A percentile compares a stretch with the other conserved stretches of the same genome.
These are phyloP conservation scores for Jaltomata sinuosa DNA, from an alignment of 257 asterid species.

Conservation along the genomic window DNA sequence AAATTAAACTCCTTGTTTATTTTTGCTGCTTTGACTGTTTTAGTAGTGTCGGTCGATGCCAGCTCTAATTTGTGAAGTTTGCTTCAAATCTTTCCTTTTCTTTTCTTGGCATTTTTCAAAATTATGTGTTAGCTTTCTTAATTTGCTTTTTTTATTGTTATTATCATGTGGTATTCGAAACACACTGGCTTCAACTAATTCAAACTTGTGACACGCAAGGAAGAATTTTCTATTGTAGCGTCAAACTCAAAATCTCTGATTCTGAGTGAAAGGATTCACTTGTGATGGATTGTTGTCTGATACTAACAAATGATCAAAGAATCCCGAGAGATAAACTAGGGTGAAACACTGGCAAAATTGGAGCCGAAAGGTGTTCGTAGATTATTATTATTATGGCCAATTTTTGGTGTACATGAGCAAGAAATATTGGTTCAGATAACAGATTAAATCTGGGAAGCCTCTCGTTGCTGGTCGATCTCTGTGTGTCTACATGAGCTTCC, in stretches of 20 bases:
- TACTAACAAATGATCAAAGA: neutral
- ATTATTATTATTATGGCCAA: neutral
- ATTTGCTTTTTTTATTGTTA: neutral
- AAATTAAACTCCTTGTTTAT: neutral
- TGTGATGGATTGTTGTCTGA: neutral
- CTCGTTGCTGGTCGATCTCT: slow-evolving; percentile 25
- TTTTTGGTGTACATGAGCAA: neutral
- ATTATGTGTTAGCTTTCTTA: neutral
- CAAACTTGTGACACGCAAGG: neutral
- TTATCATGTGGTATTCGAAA: neutral
- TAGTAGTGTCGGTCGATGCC: neutral
- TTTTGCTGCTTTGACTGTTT: neutral
- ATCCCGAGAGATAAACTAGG: neutral
- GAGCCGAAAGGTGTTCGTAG: neutral
- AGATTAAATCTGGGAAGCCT: neutral
- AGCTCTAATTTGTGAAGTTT: neutral
- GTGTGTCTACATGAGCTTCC: slow-evolving; percentile 54
- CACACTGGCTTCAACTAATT: neutral
- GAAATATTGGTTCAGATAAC: neutral
- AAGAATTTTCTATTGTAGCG: fast-evolving
- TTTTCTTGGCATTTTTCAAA: neutral
- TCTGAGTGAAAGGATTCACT: neutral
- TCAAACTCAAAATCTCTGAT: fast-evolving
- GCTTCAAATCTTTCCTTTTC: neutral
- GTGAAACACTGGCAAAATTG: neutral